Percentiles rank a stretch among this genome's conserved stretches.
These are phyloP conservation scores for Pyrenula massariospora DNA, from an alignment of 495 filamentous ascomycete genomes.

Conservation along the genomic window DNA sequence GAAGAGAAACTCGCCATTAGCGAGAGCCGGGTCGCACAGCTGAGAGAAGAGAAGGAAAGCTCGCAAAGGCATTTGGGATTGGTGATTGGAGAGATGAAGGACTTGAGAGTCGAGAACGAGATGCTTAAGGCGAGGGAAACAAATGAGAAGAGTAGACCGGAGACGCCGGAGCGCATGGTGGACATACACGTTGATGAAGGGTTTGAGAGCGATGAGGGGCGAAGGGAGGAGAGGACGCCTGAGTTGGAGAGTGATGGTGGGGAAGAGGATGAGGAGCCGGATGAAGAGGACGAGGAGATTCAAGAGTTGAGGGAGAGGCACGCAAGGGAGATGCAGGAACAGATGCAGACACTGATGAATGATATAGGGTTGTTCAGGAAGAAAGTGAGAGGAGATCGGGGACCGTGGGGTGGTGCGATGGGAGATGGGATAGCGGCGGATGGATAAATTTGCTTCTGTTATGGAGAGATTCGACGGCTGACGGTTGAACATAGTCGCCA, in stretches of 20 bases:
- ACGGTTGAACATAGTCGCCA: too few species aligned
- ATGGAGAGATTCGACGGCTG: too few species aligned
- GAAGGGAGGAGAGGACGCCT: slow-evolving; percentile 14
- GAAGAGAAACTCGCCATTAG: slow-evolving; percentile 79
- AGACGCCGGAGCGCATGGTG: slow-evolving; percentile 23
- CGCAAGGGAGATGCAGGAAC: slow-evolving; percentile 49
- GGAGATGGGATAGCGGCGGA: too few species aligned
- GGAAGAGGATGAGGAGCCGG: slow-evolving; percentile 26
- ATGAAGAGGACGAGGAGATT: slow-evolving; percentile 22
- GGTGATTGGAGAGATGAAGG: slow-evolving; percentile 73
- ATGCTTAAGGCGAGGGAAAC: slow-evolving; percentile 5
- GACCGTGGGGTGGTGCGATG: neutral
- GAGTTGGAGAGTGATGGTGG: slow-evolving; percentile 10
- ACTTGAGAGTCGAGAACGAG: slow-evolving; percentile 55
- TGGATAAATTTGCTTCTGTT: too few species aligned
- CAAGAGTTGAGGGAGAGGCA: slow-evolving; percentile 31
- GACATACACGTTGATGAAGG: slow-evolving; percentile 14
- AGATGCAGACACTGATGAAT: slow-evolving; percentile 59
- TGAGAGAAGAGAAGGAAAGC: slow-evolving; percentile 84
- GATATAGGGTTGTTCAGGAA: slow-evolving; percentile 72
- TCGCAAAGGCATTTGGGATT: slow-evolving; percentile 75
- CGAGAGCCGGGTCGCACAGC: slow-evolving; percentile 78
- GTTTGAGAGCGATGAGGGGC: slow-evolving; percentile 11
- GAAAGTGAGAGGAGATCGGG: slow-evolving; percentile 66
- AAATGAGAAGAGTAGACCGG: neutral